A percentile compares a stretch with the other conserved stretches of the same genome.
phyloP scores from a whole-genome alignment of 78 protist species.

The Anaeramoeba ignava region DNA sequence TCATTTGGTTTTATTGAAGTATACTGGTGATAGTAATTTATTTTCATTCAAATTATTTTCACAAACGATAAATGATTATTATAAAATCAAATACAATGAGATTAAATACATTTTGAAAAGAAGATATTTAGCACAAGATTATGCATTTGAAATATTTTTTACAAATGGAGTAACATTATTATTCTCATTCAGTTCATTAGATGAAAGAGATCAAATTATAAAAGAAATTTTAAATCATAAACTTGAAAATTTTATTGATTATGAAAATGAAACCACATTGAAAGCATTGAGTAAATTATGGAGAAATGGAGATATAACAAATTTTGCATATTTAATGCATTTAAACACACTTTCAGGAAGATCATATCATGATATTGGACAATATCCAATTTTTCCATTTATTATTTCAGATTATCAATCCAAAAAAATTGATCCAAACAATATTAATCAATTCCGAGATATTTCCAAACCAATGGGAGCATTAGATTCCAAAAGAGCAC shows the following conservation, averaged over 20 bases:
- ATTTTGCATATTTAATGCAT: neutral
- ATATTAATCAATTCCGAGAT: neutral
- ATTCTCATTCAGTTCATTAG: neutral
- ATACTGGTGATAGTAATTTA: too few species aligned
- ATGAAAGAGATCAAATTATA: neutral
- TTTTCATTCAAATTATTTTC: too few species aligned
- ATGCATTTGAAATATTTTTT: neutral
- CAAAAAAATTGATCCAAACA: neutral
- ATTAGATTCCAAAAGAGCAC: neutral
- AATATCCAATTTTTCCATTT: neutral
- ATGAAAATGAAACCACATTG: neutral
- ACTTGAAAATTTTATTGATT: neutral
- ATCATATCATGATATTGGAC: neutral
- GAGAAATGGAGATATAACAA: neutral
- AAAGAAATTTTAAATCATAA: neutral
- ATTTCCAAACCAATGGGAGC: neutral
- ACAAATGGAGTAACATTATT: neutral
- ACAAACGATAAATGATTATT: too few species aligned
- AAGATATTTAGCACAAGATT: neutral
- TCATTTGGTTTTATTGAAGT: too few species aligned
- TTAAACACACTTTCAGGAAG: neutral
- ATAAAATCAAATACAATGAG: neutral
- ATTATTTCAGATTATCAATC: neutral
- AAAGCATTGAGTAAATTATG: neutral
- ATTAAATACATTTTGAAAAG: neutral